Percentiles rank a stretch among this genome's conserved stretches.
These are phyloP conservation scores for Epichloe sylvatica DNA, from an alignment of 2,329 filamentous ascomycete species.

Conservation along the genomic window DNA sequence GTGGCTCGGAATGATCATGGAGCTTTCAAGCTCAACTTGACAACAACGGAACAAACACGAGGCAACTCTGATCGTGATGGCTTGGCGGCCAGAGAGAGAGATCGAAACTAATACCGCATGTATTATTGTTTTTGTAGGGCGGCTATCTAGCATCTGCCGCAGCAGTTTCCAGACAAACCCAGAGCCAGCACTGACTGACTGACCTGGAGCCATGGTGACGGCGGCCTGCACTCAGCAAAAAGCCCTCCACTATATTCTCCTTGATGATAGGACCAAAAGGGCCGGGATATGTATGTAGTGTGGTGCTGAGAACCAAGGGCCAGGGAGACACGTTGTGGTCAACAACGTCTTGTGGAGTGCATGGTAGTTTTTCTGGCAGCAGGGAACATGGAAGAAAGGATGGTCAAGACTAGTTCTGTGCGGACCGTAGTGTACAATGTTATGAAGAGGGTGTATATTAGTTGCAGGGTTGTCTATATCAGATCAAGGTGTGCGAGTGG, in stretches of 20 bases:
- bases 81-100: background rate
- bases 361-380: background rate
- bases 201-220: background rate
- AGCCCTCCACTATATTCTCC: background rate
- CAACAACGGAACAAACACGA: background rate
- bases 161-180: background rate
- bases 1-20: background rate
- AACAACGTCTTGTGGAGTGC: constrained; percentile 7
- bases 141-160: constrained; percentile 3
- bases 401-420: constrained; percentile 6
- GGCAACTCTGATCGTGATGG: background rate
- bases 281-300: background rate
- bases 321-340: constrained; percentile 10
- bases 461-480: constrained; percentile 18
- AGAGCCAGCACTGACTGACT: background rate
- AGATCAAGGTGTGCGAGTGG: constrained; percentile 4
- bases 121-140: background rate
- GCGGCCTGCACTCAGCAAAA: background rate
- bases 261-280: background rate
- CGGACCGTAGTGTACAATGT: constrained; percentile 7
- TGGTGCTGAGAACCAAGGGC: constrained; percentile 3
- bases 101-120: background rate
- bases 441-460: constrained; percentile 13
- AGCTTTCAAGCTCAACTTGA: background rate
- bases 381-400: constrained; percentile 5